phyloP scores from a whole-genome alignment of 192 early-diverging fungal genomes.

The Linnemannia schmuckeri region DNA sequence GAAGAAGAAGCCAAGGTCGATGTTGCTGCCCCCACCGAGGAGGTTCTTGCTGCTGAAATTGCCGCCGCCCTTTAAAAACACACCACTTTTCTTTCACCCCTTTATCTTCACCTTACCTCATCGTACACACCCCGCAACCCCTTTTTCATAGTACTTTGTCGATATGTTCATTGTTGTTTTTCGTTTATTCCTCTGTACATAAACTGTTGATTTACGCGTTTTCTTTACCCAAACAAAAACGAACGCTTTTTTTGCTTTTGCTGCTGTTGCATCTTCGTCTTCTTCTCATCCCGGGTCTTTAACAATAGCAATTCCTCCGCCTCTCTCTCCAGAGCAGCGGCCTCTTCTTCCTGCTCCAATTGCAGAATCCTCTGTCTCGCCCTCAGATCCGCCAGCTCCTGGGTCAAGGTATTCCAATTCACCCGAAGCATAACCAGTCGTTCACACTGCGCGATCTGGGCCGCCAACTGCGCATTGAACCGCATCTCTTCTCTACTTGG shows the following conservation, averaged over 20 bases:
- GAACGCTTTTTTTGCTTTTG: background rate
- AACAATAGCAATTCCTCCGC: no score
- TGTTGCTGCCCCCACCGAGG: background rate
- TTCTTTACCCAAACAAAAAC: background rate
- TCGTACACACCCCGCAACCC: no score
- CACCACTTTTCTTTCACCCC: background rate
- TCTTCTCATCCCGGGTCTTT: background rate
- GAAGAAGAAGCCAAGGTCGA: background rate
- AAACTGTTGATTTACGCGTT: background rate
- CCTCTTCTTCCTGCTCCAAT: background rate
- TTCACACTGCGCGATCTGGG: background rate
- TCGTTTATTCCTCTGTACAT: background rate
- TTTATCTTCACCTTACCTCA: background rate
- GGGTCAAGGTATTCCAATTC: background rate
- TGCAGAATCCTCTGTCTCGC: background rate
- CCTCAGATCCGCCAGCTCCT: background rate
- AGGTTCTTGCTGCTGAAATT: slow-evolving; percentile 9
- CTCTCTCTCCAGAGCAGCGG: background rate
- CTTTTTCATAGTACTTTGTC: background rate
- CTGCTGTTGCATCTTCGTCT: background rate
- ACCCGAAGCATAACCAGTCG: background rate
- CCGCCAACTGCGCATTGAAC: background rate
- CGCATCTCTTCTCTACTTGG: background rate
- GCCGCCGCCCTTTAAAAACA: slow-evolving; percentile 5
- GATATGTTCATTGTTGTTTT: background rate